Base-by-base conservation (phyloP, 768 basidiomycete species). In the Mycena pura region DNA sequence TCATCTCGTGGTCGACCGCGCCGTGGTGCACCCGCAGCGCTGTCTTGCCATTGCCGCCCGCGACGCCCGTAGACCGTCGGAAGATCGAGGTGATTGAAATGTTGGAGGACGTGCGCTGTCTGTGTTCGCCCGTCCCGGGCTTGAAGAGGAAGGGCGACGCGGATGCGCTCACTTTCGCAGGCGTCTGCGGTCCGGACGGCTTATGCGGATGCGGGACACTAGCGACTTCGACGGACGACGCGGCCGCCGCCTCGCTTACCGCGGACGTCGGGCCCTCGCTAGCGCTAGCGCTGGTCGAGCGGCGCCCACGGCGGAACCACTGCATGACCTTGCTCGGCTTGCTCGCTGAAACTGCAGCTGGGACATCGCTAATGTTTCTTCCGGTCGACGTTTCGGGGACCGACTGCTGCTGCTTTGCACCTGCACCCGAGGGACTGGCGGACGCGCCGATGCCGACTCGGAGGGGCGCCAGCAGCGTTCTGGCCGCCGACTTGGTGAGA, bases 251-350 rank as follows among this genome's bases (percentile, higher is more conserved):
- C 1, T 58, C 60, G 43, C 41, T 57, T 29, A 28, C 48, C 25
- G 44, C n/a, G 19, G 57, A 32, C 6, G 50, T 53, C 19, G 62
- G 50, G 5, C 55, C 19, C 19, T 48, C 39, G 8, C 60, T 57
- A 21, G 51, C 60, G 31, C 57, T 58, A 25, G 51, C 41, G 19
- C 32, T 62, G 24, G 45, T 25, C 7, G 62, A 63, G n/a, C 64
- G 64, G 1, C 64, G 60, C 6, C 60, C 64, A 21, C 41, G 84
- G 72, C 91, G 82, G 86, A 99, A 99, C 97, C 97, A 99, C 65
- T 95, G 91, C 96, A 99, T 99, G 47, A 99, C 97, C 70, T 91
- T 95, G 74, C 88, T 88, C 4, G 96, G 95, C 73, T 95, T 92
- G 75, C 84, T 88, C 17, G 92, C n/a, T n/a, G n/a, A n/a, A 86